Evolutionary conservation across 2,329 filamentous ascomycete genomes (phyloP), one percentile per base, ranked within the genome.

Genomic region (Diaporthe eres): DNA sequence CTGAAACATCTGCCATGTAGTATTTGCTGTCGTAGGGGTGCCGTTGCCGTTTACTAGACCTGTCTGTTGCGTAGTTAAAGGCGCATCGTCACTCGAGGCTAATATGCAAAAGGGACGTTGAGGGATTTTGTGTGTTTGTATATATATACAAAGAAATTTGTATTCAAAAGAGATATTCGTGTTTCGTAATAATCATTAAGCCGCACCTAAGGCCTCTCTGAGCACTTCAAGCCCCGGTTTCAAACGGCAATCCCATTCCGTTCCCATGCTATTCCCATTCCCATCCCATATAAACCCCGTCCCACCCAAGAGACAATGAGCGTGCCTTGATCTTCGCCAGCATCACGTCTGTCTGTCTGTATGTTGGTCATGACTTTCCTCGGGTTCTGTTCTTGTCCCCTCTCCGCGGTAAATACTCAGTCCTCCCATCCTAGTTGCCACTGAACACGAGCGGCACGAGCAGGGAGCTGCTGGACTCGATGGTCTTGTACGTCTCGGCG

Each of bases 391-490:
- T 61, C 39, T 12, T 39, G 19, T 37, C 58, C 61, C 47, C 22
- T 73, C 58, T 55, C 34, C 39, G 1, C 31, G 12, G 9, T 51
- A 61, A 10, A 8, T 31, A 65, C 13, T 39, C 19, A 25, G 31
- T 15, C 5, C n/a, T 1, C 8, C 28, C 22, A n/a, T 28, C 44
- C 81, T 77, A 84, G n/a, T 79, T 81, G 60, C 87, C 85, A 81
- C 87, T 90, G 75, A 92, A 91, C 82, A 92, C 89, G 80, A 93
- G 83, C 77, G 91, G 91, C 77, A 93, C 91, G 79, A 91, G 79
- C 25, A 86, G 85, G 68, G 86, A 88, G 80, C 85, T 85, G 78
- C 74, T 77, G 31, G 88, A 90, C 76, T 91, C 90, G 80, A 90
- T 82, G 72, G 85, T 86, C 76, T 85, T 80, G 58, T 86, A 83